Percentiles rank a stretch among this genome's conserved stretches.
Evolutionary conservation across 352 stramenopile genomes (phyloP).

Genomic region (Phytophthora constricta): DNA sequence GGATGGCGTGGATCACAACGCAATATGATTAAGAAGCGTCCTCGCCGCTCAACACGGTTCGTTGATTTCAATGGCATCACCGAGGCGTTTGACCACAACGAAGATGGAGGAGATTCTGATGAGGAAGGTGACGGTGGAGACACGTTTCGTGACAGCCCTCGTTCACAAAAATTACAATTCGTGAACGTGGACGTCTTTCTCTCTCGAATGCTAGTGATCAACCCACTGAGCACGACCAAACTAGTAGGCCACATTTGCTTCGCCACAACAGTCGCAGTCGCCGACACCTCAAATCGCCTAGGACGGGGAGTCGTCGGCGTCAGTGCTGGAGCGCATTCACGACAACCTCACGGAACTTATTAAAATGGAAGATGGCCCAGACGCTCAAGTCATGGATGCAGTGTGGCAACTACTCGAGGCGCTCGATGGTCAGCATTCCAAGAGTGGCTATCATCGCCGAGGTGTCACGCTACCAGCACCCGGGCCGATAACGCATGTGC

Average conservation of each 20-base stretch:
- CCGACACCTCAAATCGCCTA: slow-evolving; percentile 18
- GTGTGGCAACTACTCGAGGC: slow-evolving; percentile 63
- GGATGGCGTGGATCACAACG: slow-evolving; percentile 21
- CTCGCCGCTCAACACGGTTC: slow-evolving; percentile 36
- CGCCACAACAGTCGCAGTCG: slow-evolving; percentile 23
- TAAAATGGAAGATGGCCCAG: slow-evolving; percentile 46
- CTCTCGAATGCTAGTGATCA: slow-evolving; percentile 23
- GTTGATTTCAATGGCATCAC: slow-evolving; percentile 60
- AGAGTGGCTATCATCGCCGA: slow-evolving; percentile 40
- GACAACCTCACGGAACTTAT: slow-evolving; percentile 59
- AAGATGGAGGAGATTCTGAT: slow-evolving; percentile 26
- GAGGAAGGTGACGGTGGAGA: slow-evolving; percentile 23
- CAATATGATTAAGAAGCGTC: slow-evolving; percentile 7
- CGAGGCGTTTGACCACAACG: slow-evolving; percentile 55
- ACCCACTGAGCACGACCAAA: slow-evolving; percentile 6
- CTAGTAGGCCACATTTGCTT: slow-evolving; percentile 8
- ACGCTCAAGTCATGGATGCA: slow-evolving; percentile 39
- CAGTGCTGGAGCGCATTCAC: slow-evolving; percentile 53
- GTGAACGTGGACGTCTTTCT: slow-evolving; percentile 54
- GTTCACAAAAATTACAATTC: slow-evolving; percentile 50
- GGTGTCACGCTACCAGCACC: slow-evolving; percentile 8
- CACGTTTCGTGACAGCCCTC: slow-evolving; percentile 16
- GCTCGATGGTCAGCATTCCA: slow-evolving; percentile 48
- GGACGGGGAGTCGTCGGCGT: slow-evolving; percentile 13
- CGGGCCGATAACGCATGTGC: not conserved